Percentiles rank a stretch among this genome's conserved stretches.
Conservation (phyloP, 305 asterid genomes). For the Rubia balearica region DNA sequence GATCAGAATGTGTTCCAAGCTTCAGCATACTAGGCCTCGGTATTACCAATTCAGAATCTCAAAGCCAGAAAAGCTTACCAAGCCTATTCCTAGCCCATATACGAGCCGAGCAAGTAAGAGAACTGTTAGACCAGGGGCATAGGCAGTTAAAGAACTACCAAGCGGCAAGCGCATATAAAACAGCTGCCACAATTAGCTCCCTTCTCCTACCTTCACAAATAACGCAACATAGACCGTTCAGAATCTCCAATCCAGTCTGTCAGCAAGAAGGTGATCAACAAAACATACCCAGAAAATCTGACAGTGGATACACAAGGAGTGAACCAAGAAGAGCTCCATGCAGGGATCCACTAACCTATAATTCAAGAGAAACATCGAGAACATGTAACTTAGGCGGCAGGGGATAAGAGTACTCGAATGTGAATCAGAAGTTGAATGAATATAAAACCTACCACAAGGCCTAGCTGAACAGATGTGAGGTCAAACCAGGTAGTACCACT, state of each 20-base stretch:
- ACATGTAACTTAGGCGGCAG: constrained; percentile 13
- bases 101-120: constrained; percentile 72
- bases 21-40: not conserved
- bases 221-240: constrained; percentile 14
- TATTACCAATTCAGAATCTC: constrained; percentile 13
- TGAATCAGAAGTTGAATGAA: constrained; percentile 7
- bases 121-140: constrained; percentile 72
- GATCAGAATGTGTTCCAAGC: constrained; percentile 17
- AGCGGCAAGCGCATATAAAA: constrained; percentile 54
- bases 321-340: constrained; percentile 98
- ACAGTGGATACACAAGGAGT: constrained; percentile 62
- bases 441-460: constrained; percentile 69
- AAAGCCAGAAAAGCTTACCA: constrained; percentile 42
- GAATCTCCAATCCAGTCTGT: constrained; percentile 10
- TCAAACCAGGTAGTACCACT: constrained; percentile 88
- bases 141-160: constrained; percentile 77
- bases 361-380: constrained; percentile 19
- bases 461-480: constrained; percentile 87
- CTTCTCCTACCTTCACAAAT: constrained; percentile 71
- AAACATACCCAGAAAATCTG: constrained; percentile 86
- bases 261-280: constrained; percentile 10
- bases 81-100: constrained; percentile 93
- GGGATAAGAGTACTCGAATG: constrained; percentile 10
- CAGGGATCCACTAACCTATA: constrained; percentile 94
- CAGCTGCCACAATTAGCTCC: constrained; percentile 76